Evolutionary conservation across 345 rosid species (phyloP).

Genomic region (Eucalyptus grandis): DNA sequence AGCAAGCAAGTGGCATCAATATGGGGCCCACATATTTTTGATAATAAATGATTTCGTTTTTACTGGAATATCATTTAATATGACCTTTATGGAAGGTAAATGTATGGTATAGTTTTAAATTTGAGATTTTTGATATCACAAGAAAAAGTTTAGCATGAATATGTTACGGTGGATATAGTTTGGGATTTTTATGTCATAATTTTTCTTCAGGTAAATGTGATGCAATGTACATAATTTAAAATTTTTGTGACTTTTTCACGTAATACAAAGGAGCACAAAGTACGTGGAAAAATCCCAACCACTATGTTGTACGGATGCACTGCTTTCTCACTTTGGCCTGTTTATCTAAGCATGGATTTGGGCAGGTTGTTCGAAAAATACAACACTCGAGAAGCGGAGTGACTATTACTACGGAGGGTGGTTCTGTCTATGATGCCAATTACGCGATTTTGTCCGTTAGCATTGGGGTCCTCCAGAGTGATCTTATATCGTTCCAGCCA

Average conservation of each 20-base stretch:
- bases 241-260: neutral
- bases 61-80: no score
- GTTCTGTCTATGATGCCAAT: slow-evolving; percentile 63
- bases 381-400: slow-evolving; percentile 89
- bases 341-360: slow-evolving; percentile 19
- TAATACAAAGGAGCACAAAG: neutral
- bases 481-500: slow-evolving; percentile 76
- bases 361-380: slow-evolving; percentile 83
- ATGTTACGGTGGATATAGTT: no score
- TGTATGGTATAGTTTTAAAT: no score
- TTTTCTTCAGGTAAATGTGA: neutral
- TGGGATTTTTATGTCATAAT: neutral
- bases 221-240: neutral
- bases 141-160: neutral
- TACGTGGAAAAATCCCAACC: neutral
- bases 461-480: slow-evolving; percentile 88
- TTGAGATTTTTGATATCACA: no score
- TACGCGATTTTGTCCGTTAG: slow-evolving; percentile 87
- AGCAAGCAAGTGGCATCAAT: neutral
- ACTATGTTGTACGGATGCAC: slow-evolving; percentile 17
- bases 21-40: no score
- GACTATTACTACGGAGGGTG: slow-evolving; percentile 78
- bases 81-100: no score
- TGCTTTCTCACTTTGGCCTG: slow-evolving; percentile 4
- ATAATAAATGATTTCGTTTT: no score